A percentile compares a stretch with the other conserved stretches of the same genome.
phyloP scores from a whole-genome alignment of 1,284 basidiomycete species.

The Boletellus sp. region DNA sequence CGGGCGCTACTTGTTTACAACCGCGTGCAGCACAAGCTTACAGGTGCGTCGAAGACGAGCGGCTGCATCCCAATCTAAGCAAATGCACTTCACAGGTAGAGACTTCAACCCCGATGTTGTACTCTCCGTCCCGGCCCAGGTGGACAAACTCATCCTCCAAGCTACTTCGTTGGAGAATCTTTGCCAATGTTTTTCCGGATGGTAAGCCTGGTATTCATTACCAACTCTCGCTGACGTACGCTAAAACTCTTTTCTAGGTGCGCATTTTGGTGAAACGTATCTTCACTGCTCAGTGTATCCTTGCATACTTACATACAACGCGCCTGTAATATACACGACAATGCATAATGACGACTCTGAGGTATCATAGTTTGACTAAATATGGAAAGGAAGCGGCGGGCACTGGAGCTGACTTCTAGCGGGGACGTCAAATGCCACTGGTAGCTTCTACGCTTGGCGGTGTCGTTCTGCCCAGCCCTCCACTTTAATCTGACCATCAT shows the following conservation, averaged over 20 bases:
- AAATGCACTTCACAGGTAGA: conserved; percentile 50
- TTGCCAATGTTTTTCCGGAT: conserved; percentile 94
- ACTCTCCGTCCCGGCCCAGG: conserved; percentile 75
- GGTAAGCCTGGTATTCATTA: conserved; percentile 46
- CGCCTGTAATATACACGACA: conserved; percentile 19
- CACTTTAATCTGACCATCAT: conserved; percentile 37
- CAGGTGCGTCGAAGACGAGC: conserved; percentile 49
- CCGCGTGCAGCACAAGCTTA: conserved; percentile 90
- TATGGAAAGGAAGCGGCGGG: conserved; percentile 17
- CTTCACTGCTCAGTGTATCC: conserved; percentile 6
- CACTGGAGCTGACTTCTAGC: too few species aligned
- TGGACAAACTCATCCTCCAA: conserved; percentile 87
- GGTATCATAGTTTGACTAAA: conserved; percentile 9
- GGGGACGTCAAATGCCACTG: too few species aligned
- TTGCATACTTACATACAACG: conserved; percentile 16
- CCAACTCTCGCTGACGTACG: neutral
- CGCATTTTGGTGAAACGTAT: conserved; percentile 48
- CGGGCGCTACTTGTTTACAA: conserved; percentile 88
- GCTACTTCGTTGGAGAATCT: conserved; percentile 91
- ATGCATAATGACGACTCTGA: conserved; percentile 1
- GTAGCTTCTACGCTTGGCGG: too few species aligned
- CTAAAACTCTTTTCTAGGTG: conserved; percentile 23
- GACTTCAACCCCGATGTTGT: conserved; percentile 85
- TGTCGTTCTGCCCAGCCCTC: too few species aligned
- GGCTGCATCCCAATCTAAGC: neutral